phyloP scores from a whole-genome alignment of 2,329 filamentous ascomycete genomes.

The Aspergillus japonicus region DNA sequence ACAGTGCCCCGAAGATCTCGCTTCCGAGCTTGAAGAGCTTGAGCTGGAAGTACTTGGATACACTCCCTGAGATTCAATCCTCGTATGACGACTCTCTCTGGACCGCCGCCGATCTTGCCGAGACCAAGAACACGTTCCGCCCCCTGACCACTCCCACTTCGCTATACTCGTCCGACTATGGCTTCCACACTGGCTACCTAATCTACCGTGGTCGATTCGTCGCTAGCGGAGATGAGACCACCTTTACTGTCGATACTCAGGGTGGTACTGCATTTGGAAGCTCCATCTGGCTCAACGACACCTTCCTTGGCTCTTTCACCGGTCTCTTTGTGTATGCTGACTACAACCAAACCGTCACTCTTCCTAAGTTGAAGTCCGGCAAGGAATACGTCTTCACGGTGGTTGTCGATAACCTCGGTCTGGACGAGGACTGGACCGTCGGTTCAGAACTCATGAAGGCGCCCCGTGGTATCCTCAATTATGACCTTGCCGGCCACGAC shows the following conservation, averaged over 20 bases:
- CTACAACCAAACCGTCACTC: slow-evolving; percentile 56
- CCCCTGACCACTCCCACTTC: slow-evolving; percentile 63
- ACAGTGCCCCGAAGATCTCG: slow-evolving; percentile 49
- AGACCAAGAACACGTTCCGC: slow-evolving; percentile 60
- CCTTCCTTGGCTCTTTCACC: slow-evolving; percentile 63
- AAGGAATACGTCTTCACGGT: slow-evolving; percentile 64
- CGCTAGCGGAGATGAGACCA: slow-evolving; percentile 59
- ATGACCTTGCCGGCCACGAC: slow-evolving; percentile 40
- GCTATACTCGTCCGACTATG: slow-evolving; percentile 70
- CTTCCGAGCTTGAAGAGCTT: slow-evolving; percentile 60
- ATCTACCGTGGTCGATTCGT: slow-evolving; percentile 70
- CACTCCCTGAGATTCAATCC: slow-evolving; percentile 65
- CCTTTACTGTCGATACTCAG: slow-evolving; percentile 59
- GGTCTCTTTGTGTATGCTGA: slow-evolving; percentile 54
- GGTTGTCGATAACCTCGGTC: slow-evolving; percentile 70
- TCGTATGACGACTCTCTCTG: slow-evolving; percentile 69
- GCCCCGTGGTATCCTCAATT: slow-evolving; percentile 56
- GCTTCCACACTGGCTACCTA: slow-evolving; percentile 67
- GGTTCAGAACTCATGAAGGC: slow-evolving; percentile 59
- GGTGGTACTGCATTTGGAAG: slow-evolving; percentile 68
- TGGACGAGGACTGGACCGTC: slow-evolving; percentile 64
- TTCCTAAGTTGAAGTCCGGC: slow-evolving; percentile 55
- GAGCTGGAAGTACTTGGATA: slow-evolving; percentile 69
- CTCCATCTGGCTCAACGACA: slow-evolving; percentile 64
- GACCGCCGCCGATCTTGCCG: slow-evolving; percentile 58